Percentiles rank a stretch among this genome's conserved stretches.
Conservation (phyloP, 2,329 filamentous ascomycete genomes). For the Colletotrichum higginsianum region DNA sequence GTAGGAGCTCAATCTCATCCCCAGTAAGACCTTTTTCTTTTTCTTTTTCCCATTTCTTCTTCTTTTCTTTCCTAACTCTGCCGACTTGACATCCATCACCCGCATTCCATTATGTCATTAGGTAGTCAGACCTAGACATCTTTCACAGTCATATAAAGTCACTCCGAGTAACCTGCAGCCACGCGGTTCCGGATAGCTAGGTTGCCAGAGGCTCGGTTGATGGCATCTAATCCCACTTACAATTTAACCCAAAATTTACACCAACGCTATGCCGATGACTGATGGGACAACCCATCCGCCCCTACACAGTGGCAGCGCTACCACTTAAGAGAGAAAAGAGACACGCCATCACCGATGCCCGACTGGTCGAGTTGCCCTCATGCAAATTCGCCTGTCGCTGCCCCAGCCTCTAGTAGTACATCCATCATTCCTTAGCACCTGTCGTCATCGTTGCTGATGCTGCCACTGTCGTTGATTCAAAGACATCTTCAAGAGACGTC, state of each 20-base stretch:
- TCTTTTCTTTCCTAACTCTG: neutral
- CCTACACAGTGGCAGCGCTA: neutral
- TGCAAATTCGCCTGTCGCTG: conserved; percentile 29
- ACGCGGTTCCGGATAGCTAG: neutral
- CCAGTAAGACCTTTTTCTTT: too few species aligned
- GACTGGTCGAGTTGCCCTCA: neutral
- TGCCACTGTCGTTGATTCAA: neutral
- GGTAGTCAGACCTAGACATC: neutral
- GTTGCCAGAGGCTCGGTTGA: neutral
- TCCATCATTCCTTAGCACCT: conserved; percentile 22
- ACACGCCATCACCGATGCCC: neutral
- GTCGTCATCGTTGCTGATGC: conserved; percentile 26
- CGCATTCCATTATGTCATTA: too few species aligned
- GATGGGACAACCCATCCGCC: conserved; percentile 4
- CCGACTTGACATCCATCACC: neutral
- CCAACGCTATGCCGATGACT: conserved; percentile 34
- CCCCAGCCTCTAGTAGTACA: conserved; percentile 29
- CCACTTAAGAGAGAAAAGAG: neutral
- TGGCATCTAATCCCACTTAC: conserved; percentile 21
- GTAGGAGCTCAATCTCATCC: neutral
- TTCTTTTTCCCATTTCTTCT: too few species aligned
- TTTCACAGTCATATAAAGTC: neutral
- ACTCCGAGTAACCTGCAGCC: neutral
- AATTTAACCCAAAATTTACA: conserved; percentile 17
- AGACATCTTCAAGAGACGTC: conserved; percentile 33